Evolutionary conservation across 208 protist species (phyloP).

Genomic region (Naegleria fowleri): DNA sequence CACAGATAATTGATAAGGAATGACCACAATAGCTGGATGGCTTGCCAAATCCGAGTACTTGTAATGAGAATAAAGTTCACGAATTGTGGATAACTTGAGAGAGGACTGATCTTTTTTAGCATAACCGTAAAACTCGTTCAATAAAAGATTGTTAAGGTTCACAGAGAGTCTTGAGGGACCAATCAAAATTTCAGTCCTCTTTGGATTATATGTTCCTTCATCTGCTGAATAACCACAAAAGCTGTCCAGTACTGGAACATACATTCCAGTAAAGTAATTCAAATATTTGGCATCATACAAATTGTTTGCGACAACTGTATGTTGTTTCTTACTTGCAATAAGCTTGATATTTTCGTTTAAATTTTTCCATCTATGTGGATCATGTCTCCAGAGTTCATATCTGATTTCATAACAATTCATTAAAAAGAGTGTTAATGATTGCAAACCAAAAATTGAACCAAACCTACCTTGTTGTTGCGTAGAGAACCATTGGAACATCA

Average conservation of each 20-base stretch:
- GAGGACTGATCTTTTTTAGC: not conserved
- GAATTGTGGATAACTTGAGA: not conserved
- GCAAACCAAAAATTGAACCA: too few relatives aligned
- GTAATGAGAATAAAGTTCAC: conserved; percentile 22
- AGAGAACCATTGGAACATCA: conserved; percentile 35
- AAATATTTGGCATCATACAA: conserved; percentile 40
- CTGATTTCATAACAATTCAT: too few relatives aligned
- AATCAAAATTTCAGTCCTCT: not conserved
- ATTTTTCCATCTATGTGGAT: not conserved
- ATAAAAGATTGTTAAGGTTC: not conserved
- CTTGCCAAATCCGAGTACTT: conserved; percentile 17
- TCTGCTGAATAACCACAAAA: conserved; percentile 31
- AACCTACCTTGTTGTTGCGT: conserved; percentile 32
- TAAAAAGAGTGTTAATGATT: too few relatives aligned
- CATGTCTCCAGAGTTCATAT: conserved; percentile 36
- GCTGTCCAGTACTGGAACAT: conserved; percentile 27
- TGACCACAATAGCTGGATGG: conserved; percentile 29
- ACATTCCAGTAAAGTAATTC: conserved; percentile 31
- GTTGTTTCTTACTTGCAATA: conserved; percentile 11
- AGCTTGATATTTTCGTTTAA: conserved; percentile 22
- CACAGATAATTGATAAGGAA: conserved; percentile 44
- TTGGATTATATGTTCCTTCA: conserved; percentile 24
- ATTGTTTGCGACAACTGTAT: conserved; percentile 41
- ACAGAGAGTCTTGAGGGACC: not conserved
- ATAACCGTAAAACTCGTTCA: not conserved